A percentile compares a stretch with the other conserved stretches of the same genome.
Conservation (phyloP, 331 rosid genomes). For the Acacia pycnantha region DNA sequence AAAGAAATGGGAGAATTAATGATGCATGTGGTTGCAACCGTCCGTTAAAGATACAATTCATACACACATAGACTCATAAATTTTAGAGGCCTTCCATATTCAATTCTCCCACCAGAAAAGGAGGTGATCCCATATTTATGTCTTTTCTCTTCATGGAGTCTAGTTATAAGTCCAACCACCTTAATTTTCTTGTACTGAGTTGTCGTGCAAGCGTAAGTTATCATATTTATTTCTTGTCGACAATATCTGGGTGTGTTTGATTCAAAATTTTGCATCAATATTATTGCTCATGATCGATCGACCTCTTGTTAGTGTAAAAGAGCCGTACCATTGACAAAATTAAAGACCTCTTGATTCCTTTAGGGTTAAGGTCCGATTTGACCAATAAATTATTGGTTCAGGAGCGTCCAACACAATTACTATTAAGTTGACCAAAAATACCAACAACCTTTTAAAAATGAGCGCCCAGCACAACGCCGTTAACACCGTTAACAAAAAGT, state of each 20-base stretch:
- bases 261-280: background rate
- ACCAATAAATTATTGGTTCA: too few species aligned
- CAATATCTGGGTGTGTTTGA: background rate
- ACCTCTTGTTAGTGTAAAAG: background rate
- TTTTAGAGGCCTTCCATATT: background rate
- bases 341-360: background rate
- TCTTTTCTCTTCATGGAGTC: background rate
- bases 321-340: background rate
- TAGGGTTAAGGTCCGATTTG: too few species aligned
- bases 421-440: too few species aligned
- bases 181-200: background rate
- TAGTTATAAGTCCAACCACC: background rate
- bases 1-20: background rate
- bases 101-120: conserved; percentile 24
- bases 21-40: conserved; percentile 26
- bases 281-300: background rate
- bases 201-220: background rate
- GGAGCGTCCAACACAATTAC: too few species aligned
- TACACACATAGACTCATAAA: background rate
- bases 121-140: conserved; percentile 26
- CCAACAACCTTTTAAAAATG: too few species aligned
- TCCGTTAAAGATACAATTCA: background rate
- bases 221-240: background rate
- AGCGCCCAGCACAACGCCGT: too few species aligned
- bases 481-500: too few species aligned